Evolutionary conservation across 805 yeast species (phyloP).

Genomic region (Alloascoidea africana): DNA sequence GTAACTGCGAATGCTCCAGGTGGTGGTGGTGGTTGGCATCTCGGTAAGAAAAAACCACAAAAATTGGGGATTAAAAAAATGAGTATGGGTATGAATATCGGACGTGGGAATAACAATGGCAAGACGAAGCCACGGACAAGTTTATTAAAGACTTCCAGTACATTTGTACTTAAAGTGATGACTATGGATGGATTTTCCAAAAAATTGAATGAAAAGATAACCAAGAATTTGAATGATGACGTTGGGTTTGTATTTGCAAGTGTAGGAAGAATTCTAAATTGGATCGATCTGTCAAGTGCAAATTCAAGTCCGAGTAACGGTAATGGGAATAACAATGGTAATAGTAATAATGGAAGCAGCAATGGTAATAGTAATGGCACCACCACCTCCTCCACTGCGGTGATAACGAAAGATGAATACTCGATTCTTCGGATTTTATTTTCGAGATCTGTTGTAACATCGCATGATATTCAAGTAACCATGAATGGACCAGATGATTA

Average conservation of each 20-base stretch:
- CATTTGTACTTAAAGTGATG: not conserved
- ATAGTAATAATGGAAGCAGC: no score
- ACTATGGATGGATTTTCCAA: not conserved
- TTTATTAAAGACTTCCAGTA: not conserved
- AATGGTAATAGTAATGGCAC: no score
- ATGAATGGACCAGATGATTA: slow-evolving; percentile 15
- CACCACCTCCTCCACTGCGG: slow-evolving; percentile 3
- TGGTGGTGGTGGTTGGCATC: no score
- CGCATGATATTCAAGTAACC: slow-evolving; percentile 19
- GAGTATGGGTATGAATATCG: not conserved
- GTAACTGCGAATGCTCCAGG: no score
- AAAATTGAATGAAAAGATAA: slow-evolving; percentile 3
- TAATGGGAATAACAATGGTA: no score
- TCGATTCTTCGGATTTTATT: slow-evolving; percentile 19
- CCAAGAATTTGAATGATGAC: slow-evolving; percentile 6
- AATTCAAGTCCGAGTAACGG: slow-evolving; percentile 5
- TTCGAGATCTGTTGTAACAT: slow-evolving; percentile 22
- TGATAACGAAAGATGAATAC: slow-evolving; percentile 14
- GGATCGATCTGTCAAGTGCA: slow-evolving; percentile 15
- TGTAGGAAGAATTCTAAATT: slow-evolving; percentile 18
- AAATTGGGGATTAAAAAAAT: not conserved
- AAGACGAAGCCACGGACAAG: not conserved
- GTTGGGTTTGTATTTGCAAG: slow-evolving; percentile 18
- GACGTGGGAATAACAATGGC: not conserved
- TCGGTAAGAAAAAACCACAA: not conserved